phyloP scores from a whole-genome alignment of 2,329 filamentous ascomycete genomes.

The Neoascochyta sp. region DNA sequence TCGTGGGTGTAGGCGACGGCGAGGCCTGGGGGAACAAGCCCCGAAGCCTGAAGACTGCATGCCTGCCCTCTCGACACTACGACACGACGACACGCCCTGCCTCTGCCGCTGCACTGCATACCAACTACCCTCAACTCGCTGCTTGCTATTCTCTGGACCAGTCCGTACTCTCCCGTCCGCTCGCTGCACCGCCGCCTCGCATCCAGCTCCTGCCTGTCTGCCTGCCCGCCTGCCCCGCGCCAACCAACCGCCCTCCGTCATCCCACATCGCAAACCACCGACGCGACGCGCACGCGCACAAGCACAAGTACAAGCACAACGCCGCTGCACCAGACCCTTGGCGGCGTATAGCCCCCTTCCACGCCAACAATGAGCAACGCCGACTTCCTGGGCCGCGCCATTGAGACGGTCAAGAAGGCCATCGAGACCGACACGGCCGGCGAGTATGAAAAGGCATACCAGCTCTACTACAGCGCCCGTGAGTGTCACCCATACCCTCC shows the following conservation, averaged over 20 bases:
- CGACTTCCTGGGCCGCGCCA: constrained; percentile 94
- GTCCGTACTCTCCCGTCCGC: too few relatives aligned
- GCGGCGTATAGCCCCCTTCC: constrained; percentile 7
- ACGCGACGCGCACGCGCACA: constrained; percentile 10
- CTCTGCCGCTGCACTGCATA: too few relatives aligned
- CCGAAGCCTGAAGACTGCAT: too few relatives aligned
- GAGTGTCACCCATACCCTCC: constrained; percentile 12
- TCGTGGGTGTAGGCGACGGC: too few relatives aligned
- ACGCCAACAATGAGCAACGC: constrained; percentile 75
- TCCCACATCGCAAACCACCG: constrained; percentile 5
- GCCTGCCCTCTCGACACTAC: too few relatives aligned
- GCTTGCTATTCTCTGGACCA: too few relatives aligned
- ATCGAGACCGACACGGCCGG: constrained; percentile 94
- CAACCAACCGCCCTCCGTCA: constrained; percentile 10
- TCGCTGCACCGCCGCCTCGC: too few relatives aligned
- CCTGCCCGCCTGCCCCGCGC: constrained; percentile 15
- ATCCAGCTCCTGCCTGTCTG: too few relatives aligned
- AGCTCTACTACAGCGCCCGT: constrained; percentile 83
- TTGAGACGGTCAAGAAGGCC: constrained; percentile 94
- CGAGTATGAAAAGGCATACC: constrained; percentile 96
- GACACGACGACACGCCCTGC: too few relatives aligned
- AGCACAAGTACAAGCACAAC: background rate
- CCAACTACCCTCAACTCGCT: too few relatives aligned
- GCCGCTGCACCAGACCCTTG: too few relatives aligned
- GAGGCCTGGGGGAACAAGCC: background rate